phyloP scores from a whole-genome alignment of 805 yeast genomes.

The Saturnispora bothae region DNA sequence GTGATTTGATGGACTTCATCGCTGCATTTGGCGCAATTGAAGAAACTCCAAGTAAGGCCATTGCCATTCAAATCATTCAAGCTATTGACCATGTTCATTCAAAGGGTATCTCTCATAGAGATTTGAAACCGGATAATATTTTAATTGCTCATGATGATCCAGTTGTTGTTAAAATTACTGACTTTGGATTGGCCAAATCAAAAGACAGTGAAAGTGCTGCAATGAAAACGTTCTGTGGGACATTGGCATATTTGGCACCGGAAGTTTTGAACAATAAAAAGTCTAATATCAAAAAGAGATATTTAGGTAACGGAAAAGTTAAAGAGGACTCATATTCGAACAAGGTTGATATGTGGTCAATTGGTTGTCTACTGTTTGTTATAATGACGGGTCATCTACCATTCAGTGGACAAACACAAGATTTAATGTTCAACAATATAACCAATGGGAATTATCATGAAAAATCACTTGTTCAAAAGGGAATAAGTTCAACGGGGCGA shows the following conservation, averaged over 20 bases:
- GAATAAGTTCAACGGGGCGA: slow-evolving; percentile 57
- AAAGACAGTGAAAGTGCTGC: slow-evolving; percentile 65
- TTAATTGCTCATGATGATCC: slow-evolving; percentile 87
- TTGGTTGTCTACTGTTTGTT: slow-evolving; percentile 90
- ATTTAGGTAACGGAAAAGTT: slow-evolving; percentile 26
- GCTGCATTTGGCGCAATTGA: slow-evolving; percentile 87
- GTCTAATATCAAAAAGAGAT: slow-evolving; percentile 17
- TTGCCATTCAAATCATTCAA: slow-evolving; percentile 70
- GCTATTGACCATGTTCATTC: slow-evolving; percentile 85
- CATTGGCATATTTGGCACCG: slow-evolving; percentile 94
- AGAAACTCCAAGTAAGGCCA: slow-evolving; percentile 82
- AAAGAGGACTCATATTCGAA: slow-evolving; percentile 52
- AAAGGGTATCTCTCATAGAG: slow-evolving; percentile 90
- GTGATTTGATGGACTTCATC: slow-evolving; percentile 95
- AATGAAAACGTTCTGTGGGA: slow-evolving; percentile 97
- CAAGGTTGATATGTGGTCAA: slow-evolving; percentile 94
- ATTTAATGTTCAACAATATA: slow-evolving; percentile 68
- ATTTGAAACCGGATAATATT: slow-evolving; percentile 92
- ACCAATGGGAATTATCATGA: slow-evolving; percentile 71
- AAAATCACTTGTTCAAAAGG: slow-evolving; percentile 50
- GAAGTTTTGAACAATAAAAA: slow-evolving; percentile 60
- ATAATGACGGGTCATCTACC: slow-evolving; percentile 89
- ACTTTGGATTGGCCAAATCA: slow-evolving; percentile 91
- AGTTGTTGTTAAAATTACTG: slow-evolving; percentile 84
- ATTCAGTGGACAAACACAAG: slow-evolving; percentile 87